phyloP scores from a whole-genome alignment of 2,329 filamentous ascomycete genomes.

The Xylariales sp. region DNA sequence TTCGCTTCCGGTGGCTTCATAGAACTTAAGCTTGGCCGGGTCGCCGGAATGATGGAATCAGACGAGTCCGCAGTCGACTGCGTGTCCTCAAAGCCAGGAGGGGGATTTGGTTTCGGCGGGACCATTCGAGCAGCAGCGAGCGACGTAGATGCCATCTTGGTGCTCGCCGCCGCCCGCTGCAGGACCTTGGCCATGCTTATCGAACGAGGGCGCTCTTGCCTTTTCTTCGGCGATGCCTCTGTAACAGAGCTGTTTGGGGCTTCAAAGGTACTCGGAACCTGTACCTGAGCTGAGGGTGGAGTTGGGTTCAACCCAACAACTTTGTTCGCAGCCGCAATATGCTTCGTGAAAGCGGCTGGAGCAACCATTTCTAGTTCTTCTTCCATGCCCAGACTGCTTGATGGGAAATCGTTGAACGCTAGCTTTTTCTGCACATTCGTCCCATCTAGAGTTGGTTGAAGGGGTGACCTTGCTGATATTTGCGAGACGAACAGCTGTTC shows the following conservation, averaged over 20 bases:
- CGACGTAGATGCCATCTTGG: neutral
- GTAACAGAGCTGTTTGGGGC: neutral
- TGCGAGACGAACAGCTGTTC: slow-evolving; percentile 21
- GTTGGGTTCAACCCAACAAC: slow-evolving; percentile 19
- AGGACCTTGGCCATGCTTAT: slow-evolving; percentile 2
- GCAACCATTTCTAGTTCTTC: slow-evolving; percentile 28
- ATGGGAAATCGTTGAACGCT: slow-evolving; percentile 14
- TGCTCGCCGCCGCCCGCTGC: neutral
- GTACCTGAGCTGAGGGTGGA: slow-evolving; percentile 28
- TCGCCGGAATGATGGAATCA: slow-evolving; percentile 24
- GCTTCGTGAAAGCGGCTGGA: slow-evolving; percentile 19
- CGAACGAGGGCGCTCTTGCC: neutral
- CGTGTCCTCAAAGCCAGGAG: slow-evolving; percentile 13
- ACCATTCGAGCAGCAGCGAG: neutral
- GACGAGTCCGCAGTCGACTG: slow-evolving; percentile 15
- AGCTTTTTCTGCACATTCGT: slow-evolving; percentile 9
- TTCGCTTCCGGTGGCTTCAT: neutral
- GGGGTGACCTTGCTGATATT: slow-evolving; percentile 17
- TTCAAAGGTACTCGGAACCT: slow-evolving; percentile 25
- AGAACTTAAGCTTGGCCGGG: no score
- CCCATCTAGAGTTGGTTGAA: slow-evolving; percentile 15
- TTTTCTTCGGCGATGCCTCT: neutral
- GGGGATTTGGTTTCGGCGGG: neutral
- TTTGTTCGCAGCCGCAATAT: slow-evolving; percentile 18
- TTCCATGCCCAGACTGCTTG: slow-evolving; percentile 24